Evolutionary conservation across 1,139 yeast genomes (phyloP), one percentile per base, ranked within the genome.

Genomic region (Pichia sp.): DNA sequence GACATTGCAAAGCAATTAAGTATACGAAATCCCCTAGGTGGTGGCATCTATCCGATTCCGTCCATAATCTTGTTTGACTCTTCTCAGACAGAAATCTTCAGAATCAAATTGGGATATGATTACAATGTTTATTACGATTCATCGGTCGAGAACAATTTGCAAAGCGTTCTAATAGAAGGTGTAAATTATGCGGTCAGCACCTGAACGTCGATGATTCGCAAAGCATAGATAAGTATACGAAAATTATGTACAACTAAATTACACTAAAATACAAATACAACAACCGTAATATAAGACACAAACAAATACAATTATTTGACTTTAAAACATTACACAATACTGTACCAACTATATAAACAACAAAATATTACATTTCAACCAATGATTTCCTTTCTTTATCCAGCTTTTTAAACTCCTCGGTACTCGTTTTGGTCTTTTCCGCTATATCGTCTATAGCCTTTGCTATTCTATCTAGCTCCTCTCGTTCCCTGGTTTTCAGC

Each of bases 391-490:
- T 66, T 53, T 71, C 66, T 47, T 64, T 62, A 55, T 83, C 85
- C 57, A 80, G 71, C 56, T 77, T 79, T 53, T 75, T 73, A 59
- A 83, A 79, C 59, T 79, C 78, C 54, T 74, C 72, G 54, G 80
- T 72, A 59, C 80, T 79, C 51, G 71, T 73, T 55, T 80, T 83
- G 34, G 82, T 77, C 65, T 83, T 86, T 51, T 75, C 75, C 55
- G 77, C 77, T 2, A 92, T 85, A 55, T 81, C 81, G 43, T 78
- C 80, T 8, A 85, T 73, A 31, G 88, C 95, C 23, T 81, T 76
- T 19, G 85, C 83, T 54, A 89, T 74, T 55, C 96, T 75, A 45
- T 86, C 90, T 54, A 88, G 70, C 66, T 92, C 97, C 60, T 90
- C 96, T 34, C 75, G 75, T 67, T 92, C 98, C 10, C 83, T 70